A percentile compares a stretch with the other conserved stretches of the same genome.
Conservation (phyloP, 495 filamentous ascomycete genomes). For the Neurospora sublineolata region DNA sequence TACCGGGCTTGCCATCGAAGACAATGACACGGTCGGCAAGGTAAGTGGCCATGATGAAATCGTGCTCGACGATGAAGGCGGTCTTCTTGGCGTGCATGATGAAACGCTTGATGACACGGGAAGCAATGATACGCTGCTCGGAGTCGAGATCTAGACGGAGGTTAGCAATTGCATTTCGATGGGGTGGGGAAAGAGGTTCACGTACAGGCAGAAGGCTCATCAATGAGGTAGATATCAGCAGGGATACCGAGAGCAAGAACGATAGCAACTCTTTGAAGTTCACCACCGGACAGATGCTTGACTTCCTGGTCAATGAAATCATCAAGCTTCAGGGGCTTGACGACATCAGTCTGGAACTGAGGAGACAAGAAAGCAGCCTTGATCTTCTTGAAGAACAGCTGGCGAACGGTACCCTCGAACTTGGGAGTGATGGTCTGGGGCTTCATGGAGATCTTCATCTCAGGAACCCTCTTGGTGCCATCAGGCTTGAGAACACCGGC, state of each 20-base stretch:
- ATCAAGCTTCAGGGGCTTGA: slow-evolving; percentile 94
- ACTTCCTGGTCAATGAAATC: slow-evolving; percentile 99
- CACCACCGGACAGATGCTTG: slow-evolving; percentile 96
- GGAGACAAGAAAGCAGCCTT: slow-evolving; percentile 90
- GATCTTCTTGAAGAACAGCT: slow-evolving; percentile 69
- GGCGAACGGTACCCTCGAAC: slow-evolving; percentile 88
- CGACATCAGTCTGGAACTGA: slow-evolving; percentile 98
- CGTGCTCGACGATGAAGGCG: slow-evolving; percentile 97
- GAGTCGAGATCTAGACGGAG: slow-evolving; percentile 58
- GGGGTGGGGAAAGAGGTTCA: not conserved
- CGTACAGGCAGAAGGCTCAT: slow-evolving; percentile 47
- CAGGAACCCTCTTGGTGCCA: slow-evolving; percentile 58
- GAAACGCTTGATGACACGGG: slow-evolving; percentile 96
- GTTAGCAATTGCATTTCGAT: not conserved
- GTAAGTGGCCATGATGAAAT: slow-evolving; percentile 99
- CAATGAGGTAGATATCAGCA: slow-evolving; percentile 98
- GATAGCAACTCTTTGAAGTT: slow-evolving; percentile 93
- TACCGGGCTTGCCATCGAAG: slow-evolving; percentile 85
- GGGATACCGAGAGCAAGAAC: slow-evolving; percentile 88
- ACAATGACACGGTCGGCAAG: slow-evolving; percentile 96
- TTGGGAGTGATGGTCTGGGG: slow-evolving; percentile 98
- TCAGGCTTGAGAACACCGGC: slow-evolving; percentile 91
- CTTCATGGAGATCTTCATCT: slow-evolving; percentile 98
- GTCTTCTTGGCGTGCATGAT: slow-evolving; percentile 99
- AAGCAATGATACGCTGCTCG: slow-evolving; percentile 95